Evolutionary conservation across 495 filamentous ascomycete genomes (phyloP).

Genomic region (Xylona heveae): DNA sequence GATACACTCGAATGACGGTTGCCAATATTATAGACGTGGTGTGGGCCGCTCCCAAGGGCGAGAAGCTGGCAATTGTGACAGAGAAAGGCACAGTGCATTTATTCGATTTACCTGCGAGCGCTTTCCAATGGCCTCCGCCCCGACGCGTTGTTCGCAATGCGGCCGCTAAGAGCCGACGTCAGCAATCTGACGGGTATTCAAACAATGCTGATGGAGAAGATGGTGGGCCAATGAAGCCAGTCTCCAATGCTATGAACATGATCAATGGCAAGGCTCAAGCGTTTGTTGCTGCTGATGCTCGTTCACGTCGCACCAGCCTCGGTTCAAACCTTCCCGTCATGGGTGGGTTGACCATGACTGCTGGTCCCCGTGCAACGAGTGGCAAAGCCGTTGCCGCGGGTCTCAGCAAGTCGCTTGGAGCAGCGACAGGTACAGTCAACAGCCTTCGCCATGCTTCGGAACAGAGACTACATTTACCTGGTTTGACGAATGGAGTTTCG

Average conservation of each 20-base stretch:
- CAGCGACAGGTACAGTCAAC: slow-evolving; percentile 55
- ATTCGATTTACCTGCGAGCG: slow-evolving; percentile 61
- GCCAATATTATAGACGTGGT: slow-evolving; percentile 75
- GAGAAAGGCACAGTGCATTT: slow-evolving; percentile 87
- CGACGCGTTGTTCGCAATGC: no score
- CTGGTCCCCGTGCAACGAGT: slow-evolving; percentile 18
- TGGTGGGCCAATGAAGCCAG: slow-evolving; percentile 13
- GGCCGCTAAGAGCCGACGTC: slow-evolving; percentile 22
- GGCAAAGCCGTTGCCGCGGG: slow-evolving; percentile 66
- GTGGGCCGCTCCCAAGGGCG: slow-evolving; percentile 66
- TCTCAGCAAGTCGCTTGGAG: slow-evolving; percentile 65
- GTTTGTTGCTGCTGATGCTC: slow-evolving; percentile 31
- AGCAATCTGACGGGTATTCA: slow-evolving; percentile 13
- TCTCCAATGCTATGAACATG: slow-evolving; percentile 41
- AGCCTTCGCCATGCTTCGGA: slow-evolving; percentile 67
- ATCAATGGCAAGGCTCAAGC: slow-evolving; percentile 35
- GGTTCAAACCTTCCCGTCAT: slow-evolving; percentile 5
- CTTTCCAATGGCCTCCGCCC: slow-evolving; percentile 77
- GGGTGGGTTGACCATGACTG: slow-evolving; percentile 9
- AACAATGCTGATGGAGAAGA: slow-evolving; percentile 11
- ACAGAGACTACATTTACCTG: slow-evolving; percentile 58
- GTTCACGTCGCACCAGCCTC: slow-evolving; percentile 24
- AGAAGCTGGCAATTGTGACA: slow-evolving; percentile 67
- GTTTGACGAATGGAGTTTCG: slow-evolving; percentile 19
- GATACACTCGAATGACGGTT: slow-evolving; percentile 76